A percentile compares a stretch with the other conserved stretches of the same genome.
Evolutionary conservation across 2,329 filamentous ascomycete species (phyloP).

Genomic region (Penicillium vulpinum): DNA sequence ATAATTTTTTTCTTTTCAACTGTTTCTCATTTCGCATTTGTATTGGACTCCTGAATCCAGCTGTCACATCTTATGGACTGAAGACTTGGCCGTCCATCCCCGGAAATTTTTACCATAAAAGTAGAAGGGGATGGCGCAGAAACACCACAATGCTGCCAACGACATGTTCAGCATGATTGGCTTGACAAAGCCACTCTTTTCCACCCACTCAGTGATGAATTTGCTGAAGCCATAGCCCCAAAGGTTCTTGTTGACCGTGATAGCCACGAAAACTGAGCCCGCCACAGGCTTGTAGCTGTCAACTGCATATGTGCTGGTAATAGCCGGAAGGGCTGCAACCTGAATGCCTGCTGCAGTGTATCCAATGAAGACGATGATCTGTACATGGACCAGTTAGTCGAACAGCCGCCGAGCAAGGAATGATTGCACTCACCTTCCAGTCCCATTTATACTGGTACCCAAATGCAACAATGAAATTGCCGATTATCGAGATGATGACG

Average conservation of each 20-base stretch:
- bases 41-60: neutral
- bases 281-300: slow-evolving; percentile 66
- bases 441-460: slow-evolving; percentile 57
- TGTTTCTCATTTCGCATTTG: neutral
- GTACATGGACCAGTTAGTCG: neutral
- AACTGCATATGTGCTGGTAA: slow-evolving; percentile 59
- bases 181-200: slow-evolving; percentile 52
- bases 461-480: slow-evolving; percentile 57
- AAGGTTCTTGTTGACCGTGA: slow-evolving; percentile 65
- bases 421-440: slow-evolving; percentile 47
- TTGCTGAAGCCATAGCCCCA: slow-evolving; percentile 63
- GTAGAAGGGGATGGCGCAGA: slow-evolving; percentile 58
- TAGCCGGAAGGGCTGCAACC: slow-evolving; percentile 61
- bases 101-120: slow-evolving; percentile 60
- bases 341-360: slow-evolving; percentile 59
- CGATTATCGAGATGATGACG: slow-evolving; percentile 57
- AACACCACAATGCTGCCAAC: slow-evolving; percentile 55
- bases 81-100: slow-evolving; percentile 56
- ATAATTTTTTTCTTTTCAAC: neutral
- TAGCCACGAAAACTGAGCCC: slow-evolving; percentile 59
- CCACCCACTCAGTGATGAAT: slow-evolving; percentile 56
- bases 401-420: neutral
- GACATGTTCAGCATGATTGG: slow-evolving; percentile 63
- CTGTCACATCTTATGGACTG: slow-evolving; percentile 56
- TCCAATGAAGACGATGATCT: slow-evolving; percentile 57